phyloP scores from a whole-genome alignment of 2,329 filamentous ascomycete species.

The Monascus ruber region DNA sequence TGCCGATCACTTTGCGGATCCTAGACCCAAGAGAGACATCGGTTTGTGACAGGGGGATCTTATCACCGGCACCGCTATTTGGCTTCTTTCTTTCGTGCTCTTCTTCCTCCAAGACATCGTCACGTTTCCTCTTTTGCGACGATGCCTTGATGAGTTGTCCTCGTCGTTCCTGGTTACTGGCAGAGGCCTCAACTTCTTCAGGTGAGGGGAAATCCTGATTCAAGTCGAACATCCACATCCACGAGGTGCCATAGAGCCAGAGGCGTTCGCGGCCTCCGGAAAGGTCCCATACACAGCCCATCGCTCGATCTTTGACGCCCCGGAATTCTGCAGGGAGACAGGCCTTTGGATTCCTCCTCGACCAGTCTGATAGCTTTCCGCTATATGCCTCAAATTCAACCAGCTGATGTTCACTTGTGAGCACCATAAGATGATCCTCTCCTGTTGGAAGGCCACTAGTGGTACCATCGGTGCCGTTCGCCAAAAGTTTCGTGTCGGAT shows the following conservation, averaged over 20 bases:
- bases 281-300: conserved; percentile 76
- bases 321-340: conserved; percentile 64
- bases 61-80: conserved; percentile 47
- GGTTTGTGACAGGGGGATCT: conserved; percentile 35
- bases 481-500: conserved; percentile 17
- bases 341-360: conserved; percentile 65
- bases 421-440: conserved; percentile 46
- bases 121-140: conserved; percentile 33
- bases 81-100: conserved; percentile 34
- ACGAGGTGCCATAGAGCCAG: conserved; percentile 80
- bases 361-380: conserved; percentile 74
- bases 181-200: conserved; percentile 14
- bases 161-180: conserved; percentile 12
- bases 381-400: conserved; percentile 68
- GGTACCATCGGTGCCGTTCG: conserved; percentile 31
- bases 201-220: conserved; percentile 51
- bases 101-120: conserved; percentile 18
- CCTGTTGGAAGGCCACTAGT: conserved; percentile 35
- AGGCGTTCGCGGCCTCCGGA: conserved; percentile 47
- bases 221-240: conserved; percentile 87
- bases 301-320: conserved; percentile 64
- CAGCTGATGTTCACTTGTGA: conserved; percentile 56
- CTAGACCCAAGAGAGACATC: conserved; percentile 35
- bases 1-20: conserved; percentile 36
- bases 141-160: conserved; percentile 13